phyloP scores from a whole-genome alignment of 306 rosid species.

The Datisca glomerata region DNA sequence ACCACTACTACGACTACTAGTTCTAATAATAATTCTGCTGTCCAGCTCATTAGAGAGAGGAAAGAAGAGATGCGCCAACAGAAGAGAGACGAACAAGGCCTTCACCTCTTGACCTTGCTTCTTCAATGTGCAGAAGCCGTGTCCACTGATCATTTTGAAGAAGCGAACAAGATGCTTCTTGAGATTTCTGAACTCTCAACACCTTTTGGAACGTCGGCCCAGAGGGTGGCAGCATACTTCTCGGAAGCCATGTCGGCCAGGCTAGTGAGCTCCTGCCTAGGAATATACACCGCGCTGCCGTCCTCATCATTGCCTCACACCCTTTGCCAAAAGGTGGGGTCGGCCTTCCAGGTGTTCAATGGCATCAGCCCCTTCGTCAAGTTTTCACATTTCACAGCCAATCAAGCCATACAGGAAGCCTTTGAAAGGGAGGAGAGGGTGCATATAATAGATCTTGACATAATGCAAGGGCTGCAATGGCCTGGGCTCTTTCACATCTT shows the following conservation, averaged over 20 bases:
- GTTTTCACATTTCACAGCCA: constrained; percentile 96
- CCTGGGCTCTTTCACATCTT: constrained; percentile 89
- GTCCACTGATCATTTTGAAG: constrained; percentile 72
- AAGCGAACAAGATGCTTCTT: constrained; percentile 66
- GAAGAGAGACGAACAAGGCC: constrained; percentile 77
- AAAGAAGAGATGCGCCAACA: constrained; percentile 68
- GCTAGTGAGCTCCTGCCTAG: constrained; percentile 78
- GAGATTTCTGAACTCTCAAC: constrained; percentile 86
- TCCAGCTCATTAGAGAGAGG: constrained; percentile 32
- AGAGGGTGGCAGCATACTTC: constrained; percentile 92
- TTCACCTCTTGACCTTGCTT: constrained; percentile 72
- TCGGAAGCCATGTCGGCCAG: constrained; percentile 96
- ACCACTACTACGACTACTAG: background rate
- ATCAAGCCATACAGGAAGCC: constrained; percentile 94
- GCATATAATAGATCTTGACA: constrained; percentile 86
- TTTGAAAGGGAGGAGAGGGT: constrained; percentile 86
- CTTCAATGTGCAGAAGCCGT: constrained; percentile 96
- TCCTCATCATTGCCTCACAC: constrained; percentile 17
- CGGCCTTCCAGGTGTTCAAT: constrained; percentile 92
- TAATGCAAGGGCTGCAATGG: constrained; percentile 98
- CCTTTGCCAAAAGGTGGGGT: constrained; percentile 77
- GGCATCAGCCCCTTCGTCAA: constrained; percentile 91
- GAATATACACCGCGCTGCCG: constrained; percentile 70
- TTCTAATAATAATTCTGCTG: background rate
- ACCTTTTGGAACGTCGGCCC: constrained; percentile 90